phyloP scores from a whole-genome alignment of 2,329 filamentous ascomycete species.

The Colletotrichum australisinense region DNA sequence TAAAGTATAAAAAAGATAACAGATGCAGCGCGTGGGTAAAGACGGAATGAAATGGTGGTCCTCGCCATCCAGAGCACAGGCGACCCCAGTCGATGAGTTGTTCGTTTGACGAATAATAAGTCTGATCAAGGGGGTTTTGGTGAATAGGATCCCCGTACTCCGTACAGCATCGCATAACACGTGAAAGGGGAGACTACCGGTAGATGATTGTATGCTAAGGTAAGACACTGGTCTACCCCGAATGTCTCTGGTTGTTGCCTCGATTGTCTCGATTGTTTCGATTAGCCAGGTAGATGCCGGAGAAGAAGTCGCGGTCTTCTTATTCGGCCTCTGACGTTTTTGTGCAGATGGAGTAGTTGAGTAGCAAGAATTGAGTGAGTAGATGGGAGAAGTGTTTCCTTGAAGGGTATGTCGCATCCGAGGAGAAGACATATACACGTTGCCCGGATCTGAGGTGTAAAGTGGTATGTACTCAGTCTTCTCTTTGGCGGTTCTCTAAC shows the following conservation, averaged over 20 bases:
- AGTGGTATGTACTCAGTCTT: not conserved
- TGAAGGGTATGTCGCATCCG: not conserved
- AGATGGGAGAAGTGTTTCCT: not conserved
- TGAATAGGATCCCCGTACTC: not conserved
- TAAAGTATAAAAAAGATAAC: not conserved
- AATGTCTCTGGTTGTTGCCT: constrained; percentile 8
- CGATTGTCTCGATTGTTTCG: constrained; percentile 1
- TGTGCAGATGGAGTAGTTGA: not conserved
- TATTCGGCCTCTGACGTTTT: not conserved
- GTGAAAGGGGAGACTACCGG: not conserved
- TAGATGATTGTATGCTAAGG: not conserved
- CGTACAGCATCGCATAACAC: not conserved
- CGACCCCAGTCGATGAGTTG: not conserved
- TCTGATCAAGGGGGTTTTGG: not conserved
- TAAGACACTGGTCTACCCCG: not conserved
- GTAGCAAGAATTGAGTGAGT: too few relatives aligned
- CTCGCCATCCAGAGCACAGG: not conserved
- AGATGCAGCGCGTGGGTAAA: constrained; percentile 1
- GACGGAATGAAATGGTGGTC: constrained; percentile 2
- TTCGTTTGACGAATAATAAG: not conserved
- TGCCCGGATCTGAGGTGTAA: not conserved
- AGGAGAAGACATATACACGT: not conserved
- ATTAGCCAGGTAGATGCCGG: not conserved
- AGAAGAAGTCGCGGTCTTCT: not conserved
- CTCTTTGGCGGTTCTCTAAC: not conserved